Base-by-base conservation (phyloP, 257 asterid species). In the Leonotis leonurus region DNA sequence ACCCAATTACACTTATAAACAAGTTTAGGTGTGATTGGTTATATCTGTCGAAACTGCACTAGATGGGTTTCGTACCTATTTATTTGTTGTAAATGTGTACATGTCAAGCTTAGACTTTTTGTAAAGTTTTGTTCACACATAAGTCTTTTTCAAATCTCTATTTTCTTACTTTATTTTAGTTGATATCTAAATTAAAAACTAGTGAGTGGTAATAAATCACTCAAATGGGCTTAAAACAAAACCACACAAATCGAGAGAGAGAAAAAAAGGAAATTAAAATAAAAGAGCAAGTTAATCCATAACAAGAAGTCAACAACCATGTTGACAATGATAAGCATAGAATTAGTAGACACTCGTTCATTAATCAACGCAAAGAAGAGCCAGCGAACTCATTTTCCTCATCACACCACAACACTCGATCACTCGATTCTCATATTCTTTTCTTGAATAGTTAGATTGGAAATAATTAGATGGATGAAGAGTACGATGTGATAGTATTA, bases 401-500 rank as follows among this genome's bases (percentile, higher is more conserved):
- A 5, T 7, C 32, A 32, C 5, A 32, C 10, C 37, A 32, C n/a
- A 36, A 2, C 43, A 2, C 16, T 16, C 22, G 22, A 11, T 18
- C 8, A 0, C 8, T 0, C 1, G 11, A 6, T 44, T 18, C 3
- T 20, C 18, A 4, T 11, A 48, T 1, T 2, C 1, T 13, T 39
- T 39, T n/a, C 20, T 4, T 43, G 24, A 17, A 16, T 43, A 1
- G 3, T n/a, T n/a, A n/a, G n/a, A n/a, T n/a, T n/a, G n/a, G n/a
- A n/a, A n/a, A n/a, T n/a, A n/a, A n/a, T n/a, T n/a, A 41, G 48
- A 81, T 78, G 87, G 84, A 81, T 76, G 87, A 81, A 73, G 87
- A 78, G 70, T 81, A 81, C 57, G 87, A 81, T 49, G 87, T 81
- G 74, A 78, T 81, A 30, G 87, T 81, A 72, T 74, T 81, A 37